Conservation (phyloP, 2,329 filamentous ascomycete genomes). For the Hypoxylon sp. region DNA sequence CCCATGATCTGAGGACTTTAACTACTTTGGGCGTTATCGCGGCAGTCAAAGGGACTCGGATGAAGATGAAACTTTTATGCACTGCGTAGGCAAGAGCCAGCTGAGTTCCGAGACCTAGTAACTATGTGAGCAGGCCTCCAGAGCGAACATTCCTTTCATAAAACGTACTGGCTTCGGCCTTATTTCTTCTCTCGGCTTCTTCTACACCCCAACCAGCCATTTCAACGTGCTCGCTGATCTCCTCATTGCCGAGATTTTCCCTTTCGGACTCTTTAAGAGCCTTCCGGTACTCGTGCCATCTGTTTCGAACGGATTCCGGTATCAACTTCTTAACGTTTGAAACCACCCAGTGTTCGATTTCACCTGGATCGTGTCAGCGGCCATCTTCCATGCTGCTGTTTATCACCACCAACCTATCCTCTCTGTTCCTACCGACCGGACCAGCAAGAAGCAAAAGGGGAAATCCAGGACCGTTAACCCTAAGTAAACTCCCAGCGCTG, state of each 20-base stretch:
- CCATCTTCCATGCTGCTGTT: neutral
- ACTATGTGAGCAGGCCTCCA: conserved; percentile 33
- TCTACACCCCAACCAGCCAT: conserved; percentile 72
- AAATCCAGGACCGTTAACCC: conserved; percentile 88
- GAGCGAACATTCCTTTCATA: neutral
- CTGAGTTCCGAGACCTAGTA: conserved; percentile 77
- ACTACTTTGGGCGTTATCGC: conserved; percentile 96
- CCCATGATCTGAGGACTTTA: conserved; percentile 86
- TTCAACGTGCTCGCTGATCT: conserved; percentile 62
- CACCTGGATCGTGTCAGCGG: conserved; percentile 58
- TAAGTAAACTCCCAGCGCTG: conserved; percentile 91
- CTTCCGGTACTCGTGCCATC: conserved; percentile 64
- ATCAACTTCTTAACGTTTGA: conserved; percentile 70
- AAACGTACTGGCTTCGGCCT: conserved; percentile 80
- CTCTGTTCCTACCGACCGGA: conserved; percentile 85
- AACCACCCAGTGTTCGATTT: conserved; percentile 76
- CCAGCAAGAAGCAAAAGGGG: conserved; percentile 92
- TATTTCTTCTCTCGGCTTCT: conserved; percentile 71
- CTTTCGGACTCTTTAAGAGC: conserved; percentile 62
- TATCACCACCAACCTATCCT: conserved; percentile 75
- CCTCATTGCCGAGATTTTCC: conserved; percentile 59
- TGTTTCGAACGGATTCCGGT: conserved; percentile 69
- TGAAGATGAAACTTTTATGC: conserved; percentile 97
- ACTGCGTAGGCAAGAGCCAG: conserved; percentile 94
- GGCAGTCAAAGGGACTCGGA: conserved; percentile 92